phyloP scores from a whole-genome alignment of 352 stramenopile genomes.

The Phytophthora tubulina region DNA sequence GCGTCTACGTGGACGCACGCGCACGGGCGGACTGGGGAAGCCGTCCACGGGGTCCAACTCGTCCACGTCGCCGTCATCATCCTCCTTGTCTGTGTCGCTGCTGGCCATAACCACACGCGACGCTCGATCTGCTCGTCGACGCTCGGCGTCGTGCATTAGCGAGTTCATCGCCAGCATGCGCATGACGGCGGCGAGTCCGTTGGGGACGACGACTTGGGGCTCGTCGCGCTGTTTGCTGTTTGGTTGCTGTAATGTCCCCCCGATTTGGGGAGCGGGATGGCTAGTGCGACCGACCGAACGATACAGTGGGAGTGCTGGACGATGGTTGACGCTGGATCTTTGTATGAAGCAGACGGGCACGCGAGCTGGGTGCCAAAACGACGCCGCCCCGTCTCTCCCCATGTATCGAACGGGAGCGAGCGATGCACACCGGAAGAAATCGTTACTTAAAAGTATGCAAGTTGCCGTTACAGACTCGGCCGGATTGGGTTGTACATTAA shows the following conservation, averaged over 20 bases:
- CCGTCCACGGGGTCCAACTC: conserved; percentile 41
- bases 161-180: conserved; percentile 46
- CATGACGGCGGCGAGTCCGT: conserved; percentile 19
- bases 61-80: conserved; percentile 22
- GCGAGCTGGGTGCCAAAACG: conserved; percentile 5
- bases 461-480: neutral
- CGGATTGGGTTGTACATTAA: too few relatives aligned
- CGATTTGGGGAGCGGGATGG: conserved; percentile 5
- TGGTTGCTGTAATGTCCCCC: conserved; percentile 11
- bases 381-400: conserved; percentile 5
- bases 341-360: conserved; percentile 1
- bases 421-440: conserved; percentile 18
- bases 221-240: conserved; percentile 33
- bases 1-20: conserved; percentile 43
- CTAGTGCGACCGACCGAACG: conserved; percentile 8
- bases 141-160: conserved; percentile 35
- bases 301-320: neutral
- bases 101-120: conserved; percentile 11
- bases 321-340: neutral
- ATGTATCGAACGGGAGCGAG: neutral
- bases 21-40: conserved; percentile 33
- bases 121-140: conserved; percentile 10
- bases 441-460: neutral
- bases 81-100: conserved; percentile 17
- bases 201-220: neutral